Base-by-base conservation (phyloP, 2,329 filamentous ascomycete species). In the Colletotrichum acutatum region DNA sequence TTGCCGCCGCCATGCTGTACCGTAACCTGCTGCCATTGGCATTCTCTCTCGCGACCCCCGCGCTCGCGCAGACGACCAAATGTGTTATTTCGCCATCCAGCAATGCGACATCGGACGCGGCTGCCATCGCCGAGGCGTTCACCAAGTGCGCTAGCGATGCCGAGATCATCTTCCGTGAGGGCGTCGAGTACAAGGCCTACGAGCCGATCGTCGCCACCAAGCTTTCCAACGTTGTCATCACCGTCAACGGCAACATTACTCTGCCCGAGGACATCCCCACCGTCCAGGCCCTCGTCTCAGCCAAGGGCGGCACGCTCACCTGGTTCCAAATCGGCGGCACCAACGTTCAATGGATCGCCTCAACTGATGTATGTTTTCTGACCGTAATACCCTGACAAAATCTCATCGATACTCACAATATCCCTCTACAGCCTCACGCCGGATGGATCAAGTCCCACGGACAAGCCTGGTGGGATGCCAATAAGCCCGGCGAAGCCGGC, bases 391-490 rank as follows among this genome's bases (percentile, higher is more conserved):
- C 5, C n/a, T 53, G 8, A 2, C n/a, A 19, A 19, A 11, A 37
- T n/a, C 19, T 8, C 42, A 5, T 7, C 26, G 9, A 19, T 24
- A 22, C 28, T 46, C 11, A 22, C 37, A 5, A 11, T 16, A 12
- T 6, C n/a, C 19, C n/a, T 49, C 42, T 49, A 56, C 34, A 76
- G 75, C 74, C 70, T 67, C 65, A 71, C 2, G 66, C 68, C n/a
- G 83, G 84, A 66, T 86, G 84, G 83, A 85, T 86, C 73, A 80
- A 85, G 68, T 84, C 82, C 2, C 83, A 85, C 63, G 84, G 84
- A 28, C 84, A 86, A 75, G 78, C 79, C 1, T 86, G 84, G 84
- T 86, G 84, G 84, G 83, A 85, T 65, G 78, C 80, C 7, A 86
- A 85, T 72, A 79, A 80, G 2, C 74, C 77, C 7, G 82, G 82